Base-by-base conservation (phyloP, 1,284 basidiomycete genomes). In the Fereydounia khargensis region DNA sequence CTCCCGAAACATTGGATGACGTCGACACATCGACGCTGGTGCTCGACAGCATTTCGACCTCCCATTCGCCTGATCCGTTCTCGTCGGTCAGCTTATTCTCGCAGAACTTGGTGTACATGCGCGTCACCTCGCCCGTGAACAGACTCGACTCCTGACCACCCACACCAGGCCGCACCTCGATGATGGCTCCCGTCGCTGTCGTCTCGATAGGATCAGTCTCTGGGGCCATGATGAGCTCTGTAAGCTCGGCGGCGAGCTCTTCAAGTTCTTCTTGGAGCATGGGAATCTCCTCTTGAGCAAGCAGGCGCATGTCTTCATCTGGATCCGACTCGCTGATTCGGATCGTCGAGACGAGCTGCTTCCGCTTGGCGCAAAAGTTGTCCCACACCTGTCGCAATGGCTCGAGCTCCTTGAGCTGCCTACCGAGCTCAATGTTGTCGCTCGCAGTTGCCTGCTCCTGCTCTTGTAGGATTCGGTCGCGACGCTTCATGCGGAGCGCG, bases 111-210 rank as follows among this genome's bases (percentile, higher is more conserved):
- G 81, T 78, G 73, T 97, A 98, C 85, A 96, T 91, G 22, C 87
- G 79, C 28, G 89, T 75, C 32, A 98, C 76, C 42, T 94, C 86
- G 1, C 80, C 82, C 0, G 87, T 81, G 68, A 97, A 98, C 0
- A 96, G 79, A 5, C 84, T 84, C 0, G 91, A 82, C 77, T 98
- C 94, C 4, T 86, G 85, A 0, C 94, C 94, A 0, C 94, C 95
- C 0, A 94, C 90, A 3, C 91, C 95, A 0, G 90, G 84, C 65
- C 94, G 92, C 24, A 98, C 79, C 63, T 97, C 94, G 46, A 98
- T 78, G 43, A 97, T 80, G 0, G 88, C 88, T 3, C 87, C 87
- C 16, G 89, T 78, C 1, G 82, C 74, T 0, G 80, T 77, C 0
- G 88, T 86, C 6, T 81, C 67, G 0, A 87, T 85, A 0, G 83